Evolutionary conservation across 2,329 filamentous ascomycete genomes (phyloP), one percentile per base, ranked within the genome.

Genomic region (Fusarium duplospermum): DNA sequence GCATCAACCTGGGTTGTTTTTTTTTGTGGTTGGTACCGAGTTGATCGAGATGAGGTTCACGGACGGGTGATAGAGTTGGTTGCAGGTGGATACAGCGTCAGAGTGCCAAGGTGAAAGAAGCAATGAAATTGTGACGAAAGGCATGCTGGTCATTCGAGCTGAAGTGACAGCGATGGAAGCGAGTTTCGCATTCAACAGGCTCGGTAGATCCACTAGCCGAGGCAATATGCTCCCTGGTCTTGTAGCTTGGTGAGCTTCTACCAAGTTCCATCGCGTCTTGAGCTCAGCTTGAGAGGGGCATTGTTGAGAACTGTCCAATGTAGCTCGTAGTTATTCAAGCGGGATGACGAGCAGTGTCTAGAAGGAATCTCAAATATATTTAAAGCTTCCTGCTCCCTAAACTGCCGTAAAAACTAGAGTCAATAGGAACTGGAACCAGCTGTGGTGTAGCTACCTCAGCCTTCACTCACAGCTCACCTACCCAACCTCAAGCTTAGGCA

Each of bases 101-200:
- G 27, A 45, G 29, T 45, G 60, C 60, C 60, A 63, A 63, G 47
- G 33, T 63, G 33, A 20, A 63, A 63, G 61, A 63, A 63, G 61
- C 24, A 63, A 63, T 54, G 45, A 38, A 62, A 47, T 11, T 16
- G 31, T 62, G 59, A 42, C 31, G 18, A 50, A 54, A 27, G 59
- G n/a, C 14, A 45, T 22, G 27, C 20, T 31, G 38, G 27, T 13
- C 22, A 24, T 14, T 35, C 11, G 38, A 24, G n/a, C 58, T 47
- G 27, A 47, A 14, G 40, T 8, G 16, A 16, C 16, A 18, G 22
- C 20, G 38, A 42, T 58, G 35, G 35, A 38, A 58, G 10, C 20
- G 33, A 27, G 33, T 20, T 11, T 38, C 22, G 56, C n/a, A 36
- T 36, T 24, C 3, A 57, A 13, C 27, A 54, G 27, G 27, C 47